Base-by-base conservation (phyloP, 768 basidiomycete species). In the Suillus spraguei region DNA sequence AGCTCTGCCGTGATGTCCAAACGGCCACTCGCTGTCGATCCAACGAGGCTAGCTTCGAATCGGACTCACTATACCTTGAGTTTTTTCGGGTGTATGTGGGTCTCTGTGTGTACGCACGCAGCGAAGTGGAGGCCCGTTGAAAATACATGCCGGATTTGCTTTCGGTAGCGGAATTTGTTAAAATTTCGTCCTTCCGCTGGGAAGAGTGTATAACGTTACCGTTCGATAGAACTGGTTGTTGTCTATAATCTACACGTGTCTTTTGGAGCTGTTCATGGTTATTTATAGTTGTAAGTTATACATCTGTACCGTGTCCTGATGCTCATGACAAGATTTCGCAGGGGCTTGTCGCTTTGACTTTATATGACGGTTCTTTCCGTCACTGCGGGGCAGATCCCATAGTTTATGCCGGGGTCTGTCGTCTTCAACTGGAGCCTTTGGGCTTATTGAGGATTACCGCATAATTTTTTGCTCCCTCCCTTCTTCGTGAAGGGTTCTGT, bases 391-490 rank as follows among this genome's bases (percentile, higher is more conserved):
- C 32, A 60, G 24, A 60, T 10, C 36, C 33, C 20, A 4, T 35
- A 33, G 32, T 22, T 38, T 60, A n/a, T 35, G 41, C 47, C 35
- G 16, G 44, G 41, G 16, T 36, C 17, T 59, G 35, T 52, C 10
- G 39, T 63, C 35, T 44, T 63, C 22, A 42, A 60, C 32, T 63
- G 16, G 60, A 41, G 42, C 42, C 24, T n/a, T 56, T 16, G 16
- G 59, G 47, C 66, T 33, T 65, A 28, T 53, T 41, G 32, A 22
- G 24, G 61, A 46, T 61, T 44, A 64, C 66, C 70, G 74, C 74
- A 68, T 62, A 78, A 78, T 77, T 76, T 77, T 78, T 78, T 65
- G 64, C 53, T 47, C 10, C 58, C 53, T 61, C 47, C 73, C 74
- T 74, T 77, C 75, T 74, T 79, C 69, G 75, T 59, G 77, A 75